Conservation (phyloP, 257 asterid species). For the Primulina huaijiensis region DNA sequence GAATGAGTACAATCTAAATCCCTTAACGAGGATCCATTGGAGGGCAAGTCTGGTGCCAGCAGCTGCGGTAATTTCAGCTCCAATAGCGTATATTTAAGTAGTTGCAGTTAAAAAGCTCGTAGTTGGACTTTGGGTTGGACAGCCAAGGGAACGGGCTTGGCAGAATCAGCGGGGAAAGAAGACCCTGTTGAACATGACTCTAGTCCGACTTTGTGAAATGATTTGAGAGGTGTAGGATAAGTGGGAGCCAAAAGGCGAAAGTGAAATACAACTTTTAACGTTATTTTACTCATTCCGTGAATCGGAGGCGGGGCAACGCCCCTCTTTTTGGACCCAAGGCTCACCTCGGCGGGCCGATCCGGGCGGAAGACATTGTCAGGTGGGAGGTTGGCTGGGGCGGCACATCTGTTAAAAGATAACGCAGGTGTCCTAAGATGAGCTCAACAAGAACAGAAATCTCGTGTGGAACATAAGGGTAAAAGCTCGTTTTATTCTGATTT, state of each 20-base stretch:
- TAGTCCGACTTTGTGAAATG: slow-evolving; percentile 41
- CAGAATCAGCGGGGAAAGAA: slow-evolving; percentile 37
- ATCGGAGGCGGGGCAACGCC: slow-evolving; percentile 67
- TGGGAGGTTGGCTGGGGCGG: too few relatives aligned
- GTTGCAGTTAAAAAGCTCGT: too few relatives aligned
- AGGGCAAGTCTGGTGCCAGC: too few relatives aligned
- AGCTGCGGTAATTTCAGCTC: too few relatives aligned
- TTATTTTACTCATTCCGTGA: slow-evolving; percentile 84
- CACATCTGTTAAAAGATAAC: too few relatives aligned
- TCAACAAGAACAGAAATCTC: slow-evolving; percentile 11
- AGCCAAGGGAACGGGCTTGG: not conserved
- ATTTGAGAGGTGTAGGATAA: slow-evolving; percentile 13
- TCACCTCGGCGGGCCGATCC: slow-evolving; percentile 26
- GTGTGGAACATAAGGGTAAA: too few relatives aligned
- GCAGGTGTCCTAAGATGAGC: too few relatives aligned
- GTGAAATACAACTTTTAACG: slow-evolving; percentile 56
- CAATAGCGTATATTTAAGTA: too few relatives aligned
- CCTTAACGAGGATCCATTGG: too few relatives aligned
- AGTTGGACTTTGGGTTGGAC: too few relatives aligned
- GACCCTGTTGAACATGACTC: slow-evolving; percentile 50
- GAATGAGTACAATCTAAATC: too few relatives aligned
- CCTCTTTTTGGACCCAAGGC: slow-evolving; percentile 67
- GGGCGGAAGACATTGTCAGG: slow-evolving; percentile 35
- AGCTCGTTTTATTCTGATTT: too few relatives aligned
- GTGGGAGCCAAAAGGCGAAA: slow-evolving; percentile 12